These are phyloP conservation scores for Nicotiana paniculata DNA, from an alignment of 257 asterid species.

Conservation along the genomic window DNA sequence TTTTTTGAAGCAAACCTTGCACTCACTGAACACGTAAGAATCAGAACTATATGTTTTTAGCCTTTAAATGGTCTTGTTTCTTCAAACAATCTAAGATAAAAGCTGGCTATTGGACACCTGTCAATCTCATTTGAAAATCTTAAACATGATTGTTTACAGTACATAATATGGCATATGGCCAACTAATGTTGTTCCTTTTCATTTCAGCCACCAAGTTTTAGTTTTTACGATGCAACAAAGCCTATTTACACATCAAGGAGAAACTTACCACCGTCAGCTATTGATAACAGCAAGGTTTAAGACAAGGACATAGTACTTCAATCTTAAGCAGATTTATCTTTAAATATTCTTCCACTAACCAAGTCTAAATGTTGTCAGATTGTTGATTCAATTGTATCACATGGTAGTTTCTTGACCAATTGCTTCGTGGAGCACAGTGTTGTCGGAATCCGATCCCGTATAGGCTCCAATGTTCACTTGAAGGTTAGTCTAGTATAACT, in stretches of 20 bases:
- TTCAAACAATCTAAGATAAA: not conserved
- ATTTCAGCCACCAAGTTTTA: slow-evolving; percentile 85
- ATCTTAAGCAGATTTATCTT: not conserved
- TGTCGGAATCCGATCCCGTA: slow-evolving; percentile 81
- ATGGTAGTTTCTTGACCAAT: slow-evolving; percentile 79
- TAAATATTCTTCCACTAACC: not conserved
- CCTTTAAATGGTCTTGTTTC: not conserved
- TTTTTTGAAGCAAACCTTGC: slow-evolving; percentile 97
- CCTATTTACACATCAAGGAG: slow-evolving; percentile 94
- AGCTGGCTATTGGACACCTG: slow-evolving; percentile 4
- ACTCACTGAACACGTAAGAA: slow-evolving; percentile 92
- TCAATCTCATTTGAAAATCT: not conserved
- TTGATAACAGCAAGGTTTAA: slow-evolving; percentile 79
- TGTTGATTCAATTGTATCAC: slow-evolving; percentile 82
- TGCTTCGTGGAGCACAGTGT: slow-evolving; percentile 87
- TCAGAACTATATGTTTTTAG: not conserved
- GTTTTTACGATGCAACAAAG: slow-evolving; percentile 89
- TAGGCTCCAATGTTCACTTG: slow-evolving; percentile 66
- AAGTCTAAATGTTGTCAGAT: slow-evolving; percentile 40
- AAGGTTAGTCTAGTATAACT: slow-evolving; percentile 37
- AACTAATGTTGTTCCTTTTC: slow-evolving; percentile 3
- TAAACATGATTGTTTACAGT: not conserved
- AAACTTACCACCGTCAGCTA: slow-evolving; percentile 91
- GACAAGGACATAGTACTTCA: not conserved
- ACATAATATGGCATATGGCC: not conserved